Evolutionary conservation across 2,329 filamentous ascomycete genomes (phyloP), one percentile per base, ranked within the genome.

Genomic region (Didymella glomerata): DNA sequence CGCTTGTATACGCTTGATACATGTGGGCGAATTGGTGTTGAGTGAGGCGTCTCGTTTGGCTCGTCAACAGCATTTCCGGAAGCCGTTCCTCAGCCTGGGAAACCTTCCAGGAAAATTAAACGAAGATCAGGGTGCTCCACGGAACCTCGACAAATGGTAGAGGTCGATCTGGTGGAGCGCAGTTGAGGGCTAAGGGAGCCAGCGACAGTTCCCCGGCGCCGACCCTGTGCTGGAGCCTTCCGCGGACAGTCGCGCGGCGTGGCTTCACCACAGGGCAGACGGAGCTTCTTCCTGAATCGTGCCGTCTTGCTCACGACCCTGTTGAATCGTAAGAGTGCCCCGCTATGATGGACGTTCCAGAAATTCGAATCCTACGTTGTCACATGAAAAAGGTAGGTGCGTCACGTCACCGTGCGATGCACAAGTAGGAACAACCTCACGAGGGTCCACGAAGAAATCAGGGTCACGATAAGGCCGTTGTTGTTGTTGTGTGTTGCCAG

Each of bases 131-230:
- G 70, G 69, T 65, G 63, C 65, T 70, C 64, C 64, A 68, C 63
- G 58, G 64, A 65, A 71, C 64, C 61, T 69, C 61, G 66, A 61
- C 69, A 71, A 69, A 71, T 74, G 73, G 71, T 72, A 75, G 69
- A 68, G 50, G 71, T 64, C 68, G 74, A 74, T 70, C 67, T 60
- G 62, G 70, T 70, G 74, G 68, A 69, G 69, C 61, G 55, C 54
- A 47, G 45, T 50, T 61, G 62, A 67, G 57, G 63, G 69, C 73
- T 71, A 73, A 72, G 75, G 75, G 75, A 76, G 75, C 75, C 68
- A 76, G 63, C 51, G 57, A 48, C 50, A 58, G 63, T 77, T 78
- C 76, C 76, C 76, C 76, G 76, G 70, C 69, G 67, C 73, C 70
- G 68, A 64, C 65, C 59, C 64, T 60, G 58, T 72, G 71, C 70